These are phyloP conservation scores for Myxozyma udenii DNA, from an alignment of 805 yeast species.

Conservation along the genomic window DNA sequence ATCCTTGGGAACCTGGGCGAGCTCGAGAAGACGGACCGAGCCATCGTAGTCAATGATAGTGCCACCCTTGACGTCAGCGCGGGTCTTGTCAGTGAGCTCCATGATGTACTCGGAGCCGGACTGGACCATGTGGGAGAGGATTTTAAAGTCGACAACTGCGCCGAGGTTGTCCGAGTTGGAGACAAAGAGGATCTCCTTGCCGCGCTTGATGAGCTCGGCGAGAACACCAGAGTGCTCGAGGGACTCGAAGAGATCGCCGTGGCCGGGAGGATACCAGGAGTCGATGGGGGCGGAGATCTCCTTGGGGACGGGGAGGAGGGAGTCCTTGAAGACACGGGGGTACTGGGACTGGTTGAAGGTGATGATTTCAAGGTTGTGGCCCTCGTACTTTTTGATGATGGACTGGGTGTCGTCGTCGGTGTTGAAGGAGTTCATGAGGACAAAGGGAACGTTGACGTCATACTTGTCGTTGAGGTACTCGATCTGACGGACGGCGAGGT, in stretches of 20 bases:
- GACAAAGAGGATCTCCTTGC: constrained; percentile 91
- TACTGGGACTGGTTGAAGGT: constrained; percentile 97
- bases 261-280: constrained; percentile 99
- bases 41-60: constrained; percentile 95
- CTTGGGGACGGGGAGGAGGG: constrained; percentile 92
- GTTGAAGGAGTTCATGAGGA: constrained; percentile 98
- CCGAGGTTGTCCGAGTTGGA: constrained; percentile 98
- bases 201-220: constrained; percentile 82
- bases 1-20: constrained; percentile 97
- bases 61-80: constrained; percentile 99
- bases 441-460: constrained; percentile 90
- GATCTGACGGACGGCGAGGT: constrained; percentile 92
- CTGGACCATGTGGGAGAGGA: constrained; percentile 88
- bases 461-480: constrained; percentile 78
- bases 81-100: constrained; percentile 98
- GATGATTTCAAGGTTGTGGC: constrained; percentile 90
- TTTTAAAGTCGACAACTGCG: constrained; percentile 91
- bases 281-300: constrained; percentile 67
- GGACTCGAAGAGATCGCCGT: constrained; percentile 94
- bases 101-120: constrained; percentile 90
- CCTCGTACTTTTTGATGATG: constrained; percentile 93
- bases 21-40: constrained; percentile 87
- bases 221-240: constrained; percentile 86
- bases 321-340: constrained; percentile 93
- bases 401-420: constrained; percentile 94